Evolutionary conservation across 768 basidiomycete genomes (phyloP).

Genomic region (Lactarius hatsudake): DNA sequence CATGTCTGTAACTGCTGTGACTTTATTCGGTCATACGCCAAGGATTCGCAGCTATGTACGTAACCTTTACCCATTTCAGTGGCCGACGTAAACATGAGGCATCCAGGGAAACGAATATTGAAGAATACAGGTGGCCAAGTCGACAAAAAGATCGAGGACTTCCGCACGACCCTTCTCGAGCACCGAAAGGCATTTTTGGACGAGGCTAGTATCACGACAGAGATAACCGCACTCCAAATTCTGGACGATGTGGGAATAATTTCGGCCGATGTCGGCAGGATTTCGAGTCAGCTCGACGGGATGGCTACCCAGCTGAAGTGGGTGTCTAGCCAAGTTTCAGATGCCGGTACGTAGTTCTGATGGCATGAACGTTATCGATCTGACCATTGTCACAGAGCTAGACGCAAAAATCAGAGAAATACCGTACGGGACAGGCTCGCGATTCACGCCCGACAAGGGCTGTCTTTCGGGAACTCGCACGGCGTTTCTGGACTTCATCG

Average conservation of each 20-base stretch:
- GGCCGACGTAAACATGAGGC: not conserved
- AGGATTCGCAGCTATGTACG: not conserved
- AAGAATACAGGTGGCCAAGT: not conserved
- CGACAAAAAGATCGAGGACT: not conserved
- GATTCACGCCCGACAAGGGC: not conserved
- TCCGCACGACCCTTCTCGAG: not conserved
- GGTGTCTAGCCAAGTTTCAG: not conserved
- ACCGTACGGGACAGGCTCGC: not conserved
- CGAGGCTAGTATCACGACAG: not conserved
- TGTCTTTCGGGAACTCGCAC: not conserved
- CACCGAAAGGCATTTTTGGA: not conserved
- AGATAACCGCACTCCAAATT: not conserved
- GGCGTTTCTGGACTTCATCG: not conserved
- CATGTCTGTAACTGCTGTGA: not conserved
- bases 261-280: not conserved
- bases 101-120: not conserved
- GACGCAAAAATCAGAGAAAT: not conserved
- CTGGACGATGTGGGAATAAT: not conserved
- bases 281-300: not conserved
- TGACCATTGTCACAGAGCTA: not conserved
- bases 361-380: not conserved
- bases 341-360: not conserved
- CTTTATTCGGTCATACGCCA: not conserved
- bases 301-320: not conserved
- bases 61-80: not conserved